Conservation (phyloP, 2,329 filamentous ascomycete genomes). For the Aspergillus vadensis region DNA sequence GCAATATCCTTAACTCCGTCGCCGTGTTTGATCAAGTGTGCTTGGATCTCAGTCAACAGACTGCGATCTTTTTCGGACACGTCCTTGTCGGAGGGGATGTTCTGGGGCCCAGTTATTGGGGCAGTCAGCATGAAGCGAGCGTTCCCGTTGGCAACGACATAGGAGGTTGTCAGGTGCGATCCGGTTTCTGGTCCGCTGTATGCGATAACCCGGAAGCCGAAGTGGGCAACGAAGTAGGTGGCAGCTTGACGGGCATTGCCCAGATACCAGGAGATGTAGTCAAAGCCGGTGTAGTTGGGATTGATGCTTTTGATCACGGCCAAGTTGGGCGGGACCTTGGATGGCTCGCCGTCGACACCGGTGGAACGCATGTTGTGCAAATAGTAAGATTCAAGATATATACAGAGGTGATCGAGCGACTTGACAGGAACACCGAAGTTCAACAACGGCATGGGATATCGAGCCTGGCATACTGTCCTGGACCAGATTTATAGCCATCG, state of each 20-base stretch:
- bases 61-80: constrained; percentile 61
- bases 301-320: no score
- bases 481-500: no score
- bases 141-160: constrained; percentile 74
- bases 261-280: constrained; percentile 90
- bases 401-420: no score
- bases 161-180: constrained; percentile 73
- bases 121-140: constrained; percentile 84
- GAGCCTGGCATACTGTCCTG: no score
- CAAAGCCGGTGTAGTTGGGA: constrained; percentile 60
- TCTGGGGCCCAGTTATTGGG: constrained; percentile 63
- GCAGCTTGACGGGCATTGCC: constrained; percentile 92
- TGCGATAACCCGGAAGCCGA: constrained; percentile 77
- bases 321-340: no score
- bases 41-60: constrained; percentile 68
- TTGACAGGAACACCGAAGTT: no score
- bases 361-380: no score
- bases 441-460: no score
- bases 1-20: constrained; percentile 92
- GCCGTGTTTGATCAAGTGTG: constrained; percentile 78
- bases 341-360: no score
- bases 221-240: constrained; percentile 77
- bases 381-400: no score
- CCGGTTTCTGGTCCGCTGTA: constrained; percentile 86
- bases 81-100: constrained; percentile 56